A percentile compares a stretch with the other conserved stretches of the same genome.
phyloP scores from a whole-genome alignment of 2,329 filamentous ascomycete genomes.

The Cladorrhinum sp. region DNA sequence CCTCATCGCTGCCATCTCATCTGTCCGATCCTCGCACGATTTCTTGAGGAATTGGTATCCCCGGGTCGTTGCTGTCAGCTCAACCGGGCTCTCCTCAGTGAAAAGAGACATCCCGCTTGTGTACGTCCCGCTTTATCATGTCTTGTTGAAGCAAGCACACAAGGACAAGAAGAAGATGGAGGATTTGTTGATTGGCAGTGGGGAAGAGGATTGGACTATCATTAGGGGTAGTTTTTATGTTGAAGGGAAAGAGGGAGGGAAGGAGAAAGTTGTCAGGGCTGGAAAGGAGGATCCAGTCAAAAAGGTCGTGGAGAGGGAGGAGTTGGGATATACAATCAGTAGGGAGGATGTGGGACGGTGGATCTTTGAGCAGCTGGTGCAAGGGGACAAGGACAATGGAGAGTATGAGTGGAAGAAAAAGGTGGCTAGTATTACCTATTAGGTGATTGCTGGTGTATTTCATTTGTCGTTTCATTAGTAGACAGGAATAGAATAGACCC shows the following conservation, averaged over 20 bases:
- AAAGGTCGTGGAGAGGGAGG: constrained; percentile 31
- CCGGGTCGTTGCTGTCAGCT: constrained; percentile 37
- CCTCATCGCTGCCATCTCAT: constrained; percentile 40
- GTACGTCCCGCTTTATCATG: constrained; percentile 41
- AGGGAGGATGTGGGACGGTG: constrained; percentile 47
- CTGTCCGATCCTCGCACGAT: background rate
- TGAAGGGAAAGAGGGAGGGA: constrained; percentile 11
- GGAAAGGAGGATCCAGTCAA: constrained; percentile 39
- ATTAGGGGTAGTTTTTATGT: constrained; percentile 34
- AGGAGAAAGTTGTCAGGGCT: constrained; percentile 36
- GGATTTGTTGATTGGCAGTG: constrained; percentile 29
- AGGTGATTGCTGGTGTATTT: background rate
- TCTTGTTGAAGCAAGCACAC: constrained; percentile 38
- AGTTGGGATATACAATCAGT: constrained; percentile 46
- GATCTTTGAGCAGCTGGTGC: constrained; percentile 36
- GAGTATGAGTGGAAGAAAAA: constrained; percentile 1
- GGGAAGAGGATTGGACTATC: constrained; percentile 31
- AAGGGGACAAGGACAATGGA: background rate
- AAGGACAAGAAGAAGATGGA: constrained; percentile 47
- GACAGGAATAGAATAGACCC: too few species aligned
- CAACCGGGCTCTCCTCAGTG: constrained; percentile 40
- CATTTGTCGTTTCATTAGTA: background rate
- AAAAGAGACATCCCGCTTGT: constrained; percentile 41
- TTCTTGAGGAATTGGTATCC: background rate
- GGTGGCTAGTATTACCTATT: constrained; percentile 6